Percentiles rank a stretch among this genome's conserved stretches.
phyloP scores from a whole-genome alignment of 2,329 filamentous ascomycete genomes.

The Diplocarpon mali region DNA sequence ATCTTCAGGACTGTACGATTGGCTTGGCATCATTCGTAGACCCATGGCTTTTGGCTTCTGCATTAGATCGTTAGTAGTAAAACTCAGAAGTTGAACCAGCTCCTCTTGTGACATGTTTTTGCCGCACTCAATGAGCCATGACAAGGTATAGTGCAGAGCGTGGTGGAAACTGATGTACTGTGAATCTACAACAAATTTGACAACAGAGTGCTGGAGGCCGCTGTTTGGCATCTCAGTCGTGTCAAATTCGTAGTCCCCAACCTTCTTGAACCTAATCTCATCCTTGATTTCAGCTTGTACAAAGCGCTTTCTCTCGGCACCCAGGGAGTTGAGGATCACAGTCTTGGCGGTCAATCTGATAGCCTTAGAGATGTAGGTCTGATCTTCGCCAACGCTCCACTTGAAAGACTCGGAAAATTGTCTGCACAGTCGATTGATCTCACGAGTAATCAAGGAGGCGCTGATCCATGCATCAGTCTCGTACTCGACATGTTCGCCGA shows the following conservation, averaged over 20 bases:
- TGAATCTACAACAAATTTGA: slow-evolving; percentile 80
- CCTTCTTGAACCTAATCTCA: slow-evolving; percentile 68
- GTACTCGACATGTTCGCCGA: slow-evolving; percentile 95
- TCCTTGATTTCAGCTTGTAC: slow-evolving; percentile 80
- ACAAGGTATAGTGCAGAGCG: slow-evolving; percentile 88
- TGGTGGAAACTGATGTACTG: slow-evolving; percentile 96
- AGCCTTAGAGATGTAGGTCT: slow-evolving; percentile 54
- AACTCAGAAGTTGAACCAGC: slow-evolving; percentile 58
- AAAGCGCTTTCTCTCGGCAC: slow-evolving; percentile 79
- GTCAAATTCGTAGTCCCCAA: slow-evolving; percentile 75
- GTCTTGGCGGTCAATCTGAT: slow-evolving; percentile 68
- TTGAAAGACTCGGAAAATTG: slow-evolving; percentile 83
- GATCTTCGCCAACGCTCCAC: slow-evolving; percentile 52
- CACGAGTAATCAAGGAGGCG: slow-evolving; percentile 83
- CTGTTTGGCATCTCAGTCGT: slow-evolving; percentile 23
- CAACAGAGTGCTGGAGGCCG: slow-evolving; percentile 46
- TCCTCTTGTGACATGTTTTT: slow-evolving; percentile 60
- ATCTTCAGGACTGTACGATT: slow-evolving; percentile 57
- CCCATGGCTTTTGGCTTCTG: slow-evolving; percentile 53
- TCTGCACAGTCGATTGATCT: slow-evolving; percentile 86
- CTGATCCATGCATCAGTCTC: slow-evolving; percentile 98
- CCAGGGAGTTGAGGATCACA: slow-evolving; percentile 81
- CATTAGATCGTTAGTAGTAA: slow-evolving; percentile 59
- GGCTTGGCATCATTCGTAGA: slow-evolving; percentile 40
- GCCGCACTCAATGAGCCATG: slow-evolving; percentile 87